Evolutionary conservation across 1,284 basidiomycete genomes (phyloP), one percentile per base, ranked within the genome.

Genomic region (Anthracocystis setariae): DNA sequence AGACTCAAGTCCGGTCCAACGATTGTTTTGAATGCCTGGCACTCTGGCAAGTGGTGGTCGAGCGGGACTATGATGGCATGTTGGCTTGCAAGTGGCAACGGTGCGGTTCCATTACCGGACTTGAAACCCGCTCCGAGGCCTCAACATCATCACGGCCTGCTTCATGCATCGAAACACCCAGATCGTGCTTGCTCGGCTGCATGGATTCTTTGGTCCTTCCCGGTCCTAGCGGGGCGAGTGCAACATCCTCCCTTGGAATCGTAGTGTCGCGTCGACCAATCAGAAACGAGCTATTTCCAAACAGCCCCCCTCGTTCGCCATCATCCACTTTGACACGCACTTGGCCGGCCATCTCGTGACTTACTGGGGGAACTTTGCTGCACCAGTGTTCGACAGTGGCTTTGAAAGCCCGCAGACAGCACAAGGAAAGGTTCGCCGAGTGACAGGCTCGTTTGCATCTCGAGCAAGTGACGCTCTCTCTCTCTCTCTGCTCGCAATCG

Each of bases 261-360:
- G 12, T 23, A 17, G 3, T 5, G 29, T 29, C 29, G 44, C 45
- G 44, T 52, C 42, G 46, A 35, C 64, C 53, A 67, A 67, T 67
- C 64, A 67, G 58, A 61, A 37, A 48, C 64, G 64, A 46, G 58
- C 64, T 61, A 67, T 61, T 67, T 54, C 58, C 53, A 67, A 67
- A n/a, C 58, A 37, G 17, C 25, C 48, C 32, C 15, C 8, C 35
- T 37, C 29, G 29, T 4, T 43, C 21, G 32, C n/a, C n/a, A n/a
- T n/a, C n/a, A n/a, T n/a, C n/a, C n/a, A n/a, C n/a, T n/a, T n/a
- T n/a, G n/a, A n/a, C n/a, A n/a, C n/a, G n/a, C n/a, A n/a, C n/a
- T n/a, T n/a, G n/a, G n/a, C n/a, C 27, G 29, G 12, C 29, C 29
- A 5, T 29, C 29, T 29, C 5, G 12, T 29, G 29, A 12, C 29